Conservation (phyloP, 768 basidiomycete species). For the Pisolithus albus region DNA sequence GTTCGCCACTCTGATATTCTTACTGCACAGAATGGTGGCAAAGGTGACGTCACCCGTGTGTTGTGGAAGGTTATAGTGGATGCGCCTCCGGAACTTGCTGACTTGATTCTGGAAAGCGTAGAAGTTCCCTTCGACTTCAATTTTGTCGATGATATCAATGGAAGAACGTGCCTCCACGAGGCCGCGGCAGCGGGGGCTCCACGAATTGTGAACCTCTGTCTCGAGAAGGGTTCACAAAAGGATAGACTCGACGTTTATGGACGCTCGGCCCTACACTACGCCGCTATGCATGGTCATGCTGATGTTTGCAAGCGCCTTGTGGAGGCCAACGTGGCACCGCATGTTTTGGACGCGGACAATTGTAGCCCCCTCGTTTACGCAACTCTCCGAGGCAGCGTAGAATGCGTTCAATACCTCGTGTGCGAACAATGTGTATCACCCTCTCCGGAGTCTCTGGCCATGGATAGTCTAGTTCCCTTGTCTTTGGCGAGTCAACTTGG, state of each 20-base stretch:
- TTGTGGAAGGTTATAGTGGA: conserved; percentile 90
- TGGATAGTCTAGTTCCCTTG: conserved; percentile 75
- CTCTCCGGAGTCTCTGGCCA: conserved; percentile 49
- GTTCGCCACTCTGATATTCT: conserved; percentile 65
- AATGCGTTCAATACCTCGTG: conserved; percentile 78
- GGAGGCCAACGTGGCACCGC: conserved; percentile 56
- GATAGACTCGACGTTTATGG: conserved; percentile 84
- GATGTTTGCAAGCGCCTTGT: conserved; percentile 70
- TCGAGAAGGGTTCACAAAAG: conserved; percentile 62
- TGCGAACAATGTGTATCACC: conserved; percentile 61
- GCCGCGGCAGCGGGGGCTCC: conserved; percentile 80
- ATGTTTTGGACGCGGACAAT: conserved; percentile 84
- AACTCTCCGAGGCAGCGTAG: conserved; percentile 75
- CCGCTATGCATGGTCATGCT: conserved; percentile 86
- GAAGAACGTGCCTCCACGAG: conserved; percentile 88
- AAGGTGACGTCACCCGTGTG: conserved; percentile 77
- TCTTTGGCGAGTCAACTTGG: conserved; percentile 90
- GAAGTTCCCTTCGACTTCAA: conserved; percentile 75
- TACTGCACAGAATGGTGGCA: conserved; percentile 51
- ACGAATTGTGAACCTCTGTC: conserved; percentile 73
- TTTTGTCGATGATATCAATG: conserved; percentile 96
- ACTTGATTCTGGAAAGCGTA: conserved; percentile 65
- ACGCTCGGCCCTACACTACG: conserved; percentile 91
- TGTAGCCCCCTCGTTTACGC: conserved; percentile 93
- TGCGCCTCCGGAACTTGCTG: conserved; percentile 63